These are phyloP conservation scores for Citrullus amarus DNA, from an alignment of 306 rosid genomes.

Conservation along the genomic window DNA sequence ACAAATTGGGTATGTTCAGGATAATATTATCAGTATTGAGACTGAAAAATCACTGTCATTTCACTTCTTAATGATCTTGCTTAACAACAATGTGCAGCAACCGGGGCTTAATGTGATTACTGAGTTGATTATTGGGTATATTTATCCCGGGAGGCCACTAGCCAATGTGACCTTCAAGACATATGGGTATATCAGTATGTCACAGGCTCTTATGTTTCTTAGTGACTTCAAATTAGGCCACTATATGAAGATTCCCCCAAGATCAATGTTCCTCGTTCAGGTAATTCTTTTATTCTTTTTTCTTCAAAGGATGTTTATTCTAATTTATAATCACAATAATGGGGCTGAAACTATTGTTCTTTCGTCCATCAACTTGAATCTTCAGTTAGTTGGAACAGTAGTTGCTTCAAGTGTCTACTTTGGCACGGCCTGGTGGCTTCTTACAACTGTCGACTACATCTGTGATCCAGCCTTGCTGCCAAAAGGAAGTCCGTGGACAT, in stretches of 20 bases:
- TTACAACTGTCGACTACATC: conserved; percentile 16
- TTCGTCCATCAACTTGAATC: background rate
- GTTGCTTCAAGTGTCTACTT: conserved; percentile 31
- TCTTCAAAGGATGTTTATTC: background rate
- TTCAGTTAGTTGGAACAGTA: conserved; percentile 32
- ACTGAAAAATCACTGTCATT: background rate
- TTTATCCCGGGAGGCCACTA: conserved; percentile 79
- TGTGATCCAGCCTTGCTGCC: conserved; percentile 21
- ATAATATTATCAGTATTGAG: background rate
- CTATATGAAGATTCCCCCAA: conserved; percentile 92
- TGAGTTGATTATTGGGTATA: conserved; percentile 67
- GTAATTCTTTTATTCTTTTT: conserved; percentile 16
- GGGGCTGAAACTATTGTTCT: background rate
- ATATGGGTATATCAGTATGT: conserved; percentile 84
- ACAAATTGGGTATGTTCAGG: conserved; percentile 44
- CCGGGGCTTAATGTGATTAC: conserved; percentile 81
- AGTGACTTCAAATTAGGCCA: conserved; percentile 81
- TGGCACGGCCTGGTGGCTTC: conserved; percentile 45
- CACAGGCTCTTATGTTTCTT: conserved; percentile 60
- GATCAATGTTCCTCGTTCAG: conserved; percentile 73
- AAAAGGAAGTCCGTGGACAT: conserved; percentile 42
- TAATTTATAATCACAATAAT: background rate
- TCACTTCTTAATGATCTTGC: background rate
- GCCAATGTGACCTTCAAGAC: conserved; percentile 91
- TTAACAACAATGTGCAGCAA: conserved; percentile 41